phyloP scores from a whole-genome alignment of 202 grass and related monocot species.

The Dendrocalamus latiflorus region DNA sequence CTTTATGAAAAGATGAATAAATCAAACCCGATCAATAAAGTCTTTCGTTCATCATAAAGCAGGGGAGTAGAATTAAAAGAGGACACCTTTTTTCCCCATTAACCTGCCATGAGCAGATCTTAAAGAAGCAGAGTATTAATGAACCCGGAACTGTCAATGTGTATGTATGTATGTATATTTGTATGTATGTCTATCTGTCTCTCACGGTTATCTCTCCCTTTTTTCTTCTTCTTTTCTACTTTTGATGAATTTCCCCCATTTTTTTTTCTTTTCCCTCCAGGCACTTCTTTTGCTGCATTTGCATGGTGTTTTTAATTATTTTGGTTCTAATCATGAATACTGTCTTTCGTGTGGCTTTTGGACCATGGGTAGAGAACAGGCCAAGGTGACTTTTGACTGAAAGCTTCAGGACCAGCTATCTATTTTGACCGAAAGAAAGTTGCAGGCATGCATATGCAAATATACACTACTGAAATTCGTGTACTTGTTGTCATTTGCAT shows the following conservation, averaged over 20 bases:
- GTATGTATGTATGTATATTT: neutral
- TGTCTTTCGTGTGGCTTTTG: conserved; percentile 61
- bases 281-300: conserved; percentile 71
- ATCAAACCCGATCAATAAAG: conserved; percentile 36
- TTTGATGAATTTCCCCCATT: conserved; percentile 14
- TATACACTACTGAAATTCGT: neutral
- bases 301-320: conserved; percentile 25
- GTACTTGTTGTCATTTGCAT: neutral
- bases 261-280: conserved; percentile 31
- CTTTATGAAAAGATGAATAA: conserved; percentile 45
- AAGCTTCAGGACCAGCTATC: neutral
- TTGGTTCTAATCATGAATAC: conserved; percentile 57
- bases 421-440: neutral
- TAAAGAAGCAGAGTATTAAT: conserved; percentile 15
- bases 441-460: neutral
- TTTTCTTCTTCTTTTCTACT: conserved; percentile 16
- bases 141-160: neutral
- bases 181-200: no score
- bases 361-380: conserved; percentile 33
- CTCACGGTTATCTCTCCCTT: neutral
- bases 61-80: conserved; percentile 11
- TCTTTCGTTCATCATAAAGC: conserved; percentile 28
- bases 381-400: conserved; percentile 51
- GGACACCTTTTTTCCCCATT: neutral
- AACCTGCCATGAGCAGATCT: conserved; percentile 10